Conservation (phyloP, 2,329 filamentous ascomycete species). For the Alternaria metachromatica region DNA sequence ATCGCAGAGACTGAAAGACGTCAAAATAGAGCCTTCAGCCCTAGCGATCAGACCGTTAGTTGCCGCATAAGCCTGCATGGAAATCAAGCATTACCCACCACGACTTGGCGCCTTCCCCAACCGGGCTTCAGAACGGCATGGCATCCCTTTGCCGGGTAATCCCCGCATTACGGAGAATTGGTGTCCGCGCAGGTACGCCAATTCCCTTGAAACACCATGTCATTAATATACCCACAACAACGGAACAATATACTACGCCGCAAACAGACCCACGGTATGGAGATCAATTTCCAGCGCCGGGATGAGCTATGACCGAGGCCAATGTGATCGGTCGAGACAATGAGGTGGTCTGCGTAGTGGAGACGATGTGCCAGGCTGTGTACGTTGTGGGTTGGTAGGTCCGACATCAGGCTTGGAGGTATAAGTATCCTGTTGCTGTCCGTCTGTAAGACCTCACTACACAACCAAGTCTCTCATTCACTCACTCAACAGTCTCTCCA, state of each 20-base stretch:
- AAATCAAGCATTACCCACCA: slow-evolving; percentile 1
- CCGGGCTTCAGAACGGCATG: neutral
- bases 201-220: slow-evolving; percentile 11
- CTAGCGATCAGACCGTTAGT: neutral
- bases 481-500: neutral
- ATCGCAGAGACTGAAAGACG: neutral
- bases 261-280: neutral
- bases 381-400: neutral
- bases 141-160: neutral
- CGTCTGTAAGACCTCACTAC: neutral
- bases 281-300: slow-evolving; percentile 9
- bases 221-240: slow-evolving; percentile 14
- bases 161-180: slow-evolving; percentile 15
- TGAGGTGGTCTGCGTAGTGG: neutral
- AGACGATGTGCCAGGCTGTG: neutral
- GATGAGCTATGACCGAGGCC: neutral
- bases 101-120: neutral
- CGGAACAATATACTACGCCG: slow-evolving; percentile 10
- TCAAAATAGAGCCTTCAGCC: neutral
- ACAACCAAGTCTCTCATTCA: slow-evolving; percentile 1
- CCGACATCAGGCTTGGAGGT: neutral
- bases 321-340: neutral
- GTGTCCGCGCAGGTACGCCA: slow-evolving; percentile 3
- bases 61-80: slow-evolving; percentile 1
- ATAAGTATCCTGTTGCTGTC: slow-evolving; percentile 10